phyloP scores from a whole-genome alignment of 352 stramenopile genomes.

The Globisporangium mamillatum region DNA sequence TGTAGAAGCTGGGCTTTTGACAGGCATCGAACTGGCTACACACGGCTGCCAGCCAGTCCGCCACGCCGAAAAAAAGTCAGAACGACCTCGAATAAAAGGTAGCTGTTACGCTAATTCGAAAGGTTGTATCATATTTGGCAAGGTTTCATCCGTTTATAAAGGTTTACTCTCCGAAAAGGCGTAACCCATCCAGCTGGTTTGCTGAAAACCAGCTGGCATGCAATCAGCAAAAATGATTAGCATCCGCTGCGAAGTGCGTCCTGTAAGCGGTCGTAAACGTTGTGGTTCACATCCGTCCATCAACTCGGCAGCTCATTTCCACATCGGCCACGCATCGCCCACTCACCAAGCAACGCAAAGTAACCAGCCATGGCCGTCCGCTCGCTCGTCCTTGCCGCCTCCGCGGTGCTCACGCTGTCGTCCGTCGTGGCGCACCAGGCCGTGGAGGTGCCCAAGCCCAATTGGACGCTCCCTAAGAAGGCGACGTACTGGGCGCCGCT shows the following conservation, averaged over 20 bases:
- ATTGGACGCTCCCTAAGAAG: slow-evolving; percentile 19
- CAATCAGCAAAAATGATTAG: background rate
- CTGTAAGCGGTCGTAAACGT: background rate
- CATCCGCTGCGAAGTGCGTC: background rate
- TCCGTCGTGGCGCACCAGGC: slow-evolving; percentile 13
- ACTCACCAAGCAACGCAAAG: background rate
- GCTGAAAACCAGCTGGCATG: background rate
- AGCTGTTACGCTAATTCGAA: no score
- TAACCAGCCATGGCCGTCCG: background rate
- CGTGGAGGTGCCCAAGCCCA: slow-evolving; percentile 17
- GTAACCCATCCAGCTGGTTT: background rate
- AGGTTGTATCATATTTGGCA: background rate
- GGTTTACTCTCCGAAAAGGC: background rate
- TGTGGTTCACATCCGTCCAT: background rate
- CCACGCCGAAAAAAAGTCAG: background rate
- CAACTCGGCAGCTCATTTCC: background rate
- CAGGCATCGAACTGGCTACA: background rate
- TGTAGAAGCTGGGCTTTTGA: background rate
- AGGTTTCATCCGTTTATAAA: background rate
- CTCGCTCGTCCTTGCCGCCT: background rate
- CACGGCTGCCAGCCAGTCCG: background rate
- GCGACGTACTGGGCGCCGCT: slow-evolving; percentile 22
- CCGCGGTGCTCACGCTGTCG: background rate
- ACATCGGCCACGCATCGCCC: background rate
- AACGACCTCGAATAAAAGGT: background rate